phyloP scores from a whole-genome alignment of 73 alveolate species.

The Stentor coeruleus region DNA sequence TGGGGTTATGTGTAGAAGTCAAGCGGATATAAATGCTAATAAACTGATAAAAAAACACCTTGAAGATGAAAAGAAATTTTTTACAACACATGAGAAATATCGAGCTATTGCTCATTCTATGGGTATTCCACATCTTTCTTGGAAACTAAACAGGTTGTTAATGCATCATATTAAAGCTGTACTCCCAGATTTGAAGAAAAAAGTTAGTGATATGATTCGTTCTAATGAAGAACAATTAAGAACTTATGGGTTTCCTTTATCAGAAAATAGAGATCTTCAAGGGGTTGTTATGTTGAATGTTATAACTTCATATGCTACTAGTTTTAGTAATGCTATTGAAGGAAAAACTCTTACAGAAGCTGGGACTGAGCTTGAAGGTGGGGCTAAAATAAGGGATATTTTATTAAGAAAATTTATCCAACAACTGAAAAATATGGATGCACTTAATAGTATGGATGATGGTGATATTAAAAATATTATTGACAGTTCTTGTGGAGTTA shows the following conservation, averaged over 20 bases:
- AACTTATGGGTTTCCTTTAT: not conserved
- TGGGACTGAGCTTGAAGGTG: not conserved
- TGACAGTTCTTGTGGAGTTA: slow-evolving; percentile 43
- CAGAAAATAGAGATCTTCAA: not conserved
- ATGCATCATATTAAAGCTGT: slow-evolving; percentile 39
- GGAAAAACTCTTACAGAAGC: not conserved
- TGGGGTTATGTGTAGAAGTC: slow-evolving; percentile 89
- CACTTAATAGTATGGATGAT: not conserved
- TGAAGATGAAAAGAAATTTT: slow-evolving; percentile 62
- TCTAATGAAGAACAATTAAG: not conserved
- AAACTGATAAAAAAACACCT: slow-evolving; percentile 66
- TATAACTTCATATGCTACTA: not conserved
- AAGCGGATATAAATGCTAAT: slow-evolving; percentile 67
- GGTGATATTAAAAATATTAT: not conserved
- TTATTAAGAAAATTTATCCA: not conserved
- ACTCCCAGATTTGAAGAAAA: slow-evolving; percentile 41
- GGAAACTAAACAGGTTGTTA: slow-evolving; percentile 37
- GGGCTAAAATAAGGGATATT: slow-evolving; percentile 16
- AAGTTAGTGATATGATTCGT: not conserved
- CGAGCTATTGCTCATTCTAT: slow-evolving; percentile 34
- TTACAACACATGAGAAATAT: slow-evolving; percentile 50
- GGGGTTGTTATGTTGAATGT: not conserved
- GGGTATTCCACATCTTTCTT: slow-evolving; percentile 44
- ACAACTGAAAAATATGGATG: not conserved
- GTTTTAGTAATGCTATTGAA: not conserved